Base-by-base conservation (phyloP, 1,284 basidiomycete species). In the Rhodotorula sp. region DNA sequence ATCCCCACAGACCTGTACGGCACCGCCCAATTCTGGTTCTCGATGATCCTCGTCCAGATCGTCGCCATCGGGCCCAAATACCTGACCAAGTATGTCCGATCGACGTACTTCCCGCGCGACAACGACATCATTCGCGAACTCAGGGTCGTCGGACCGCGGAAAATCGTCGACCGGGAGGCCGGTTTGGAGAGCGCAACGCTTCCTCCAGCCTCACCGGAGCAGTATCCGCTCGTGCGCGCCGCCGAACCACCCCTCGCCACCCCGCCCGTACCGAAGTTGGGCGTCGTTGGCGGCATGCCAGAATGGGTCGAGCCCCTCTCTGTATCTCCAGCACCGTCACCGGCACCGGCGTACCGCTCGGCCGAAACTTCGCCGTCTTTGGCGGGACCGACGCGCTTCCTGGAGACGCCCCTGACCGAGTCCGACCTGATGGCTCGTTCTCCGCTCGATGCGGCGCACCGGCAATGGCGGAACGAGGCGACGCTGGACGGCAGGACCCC, bases 71-170 rank as follows among this genome's bases (percentile, higher is more conserved):
- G 91, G 87, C 82, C 81, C 3, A 76, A 79, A 34, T 82, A 77
- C 79, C 56, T 80, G 3, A 74, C 51, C 47, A 62, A 62, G 47
- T 91, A 86, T 81, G 79, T 88, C 65, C 84, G 85, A 23, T 85
- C 87, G 3, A 84, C 87, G 0, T 93, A 91, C 78, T 82, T 80
- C 63, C 91, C 92, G 7, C 83, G 88, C 23, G 91, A 93, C 83
- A 88, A 87, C 80, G 91, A 95, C 78, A 89, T 96, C 71, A 85
- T 97, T 16, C 88, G 93, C 29, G 93, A 97, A 64, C 68, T 73
- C 63, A 47, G 65, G 16, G 54, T 76, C n/a, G 51, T 69, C 52
- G 65, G 64, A 0, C 31, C 26, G 15, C 54, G 62, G 21, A 31
- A 48, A n/a, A 3, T n/a, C 6, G 64, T 67, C 49, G 62, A 65